phyloP scores from a whole-genome alignment of 2,329 filamentous ascomycete genomes.

The Monilinia aucupariae region DNA sequence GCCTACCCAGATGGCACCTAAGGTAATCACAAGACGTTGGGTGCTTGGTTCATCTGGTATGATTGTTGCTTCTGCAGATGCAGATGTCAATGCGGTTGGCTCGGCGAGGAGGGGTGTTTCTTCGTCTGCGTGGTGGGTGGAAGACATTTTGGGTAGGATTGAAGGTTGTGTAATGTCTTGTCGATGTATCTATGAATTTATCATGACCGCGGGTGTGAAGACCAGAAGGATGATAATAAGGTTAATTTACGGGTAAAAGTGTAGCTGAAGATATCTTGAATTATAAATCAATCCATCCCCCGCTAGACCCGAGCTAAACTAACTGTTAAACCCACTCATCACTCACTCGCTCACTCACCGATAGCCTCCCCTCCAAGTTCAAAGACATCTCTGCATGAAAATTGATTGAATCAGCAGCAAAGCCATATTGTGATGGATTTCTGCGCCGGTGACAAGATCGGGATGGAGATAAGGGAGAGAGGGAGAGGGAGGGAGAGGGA shows the following conservation, averaged over 20 bases:
- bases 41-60: conserved; percentile 46
- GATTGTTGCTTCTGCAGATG: conserved; percentile 32
- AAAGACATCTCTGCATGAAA: too few relatives aligned
- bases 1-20: conserved; percentile 53
- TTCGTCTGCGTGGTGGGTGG: conserved; percentile 23
- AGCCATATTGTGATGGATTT: too few relatives aligned
- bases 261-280: background rate
- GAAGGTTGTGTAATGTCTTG: background rate
- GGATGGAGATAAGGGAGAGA: too few relatives aligned
- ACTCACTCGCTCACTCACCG: background rate
- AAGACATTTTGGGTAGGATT: background rate
- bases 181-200: background rate
- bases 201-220: background rate
- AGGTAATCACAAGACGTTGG: conserved; percentile 47
- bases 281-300: background rate
- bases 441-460: too few relatives aligned
- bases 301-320: too few relatives aligned
- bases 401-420: too few relatives aligned
- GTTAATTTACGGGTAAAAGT: too few relatives aligned
- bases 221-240: background rate
- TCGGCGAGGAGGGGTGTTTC: conserved; percentile 31
- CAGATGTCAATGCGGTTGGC: background rate
- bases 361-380: background rate
- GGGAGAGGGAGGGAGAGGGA: too few relatives aligned
- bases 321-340: background rate